Evolutionary conservation across 768 basidiomycete species (phyloP), one percentile per base, ranked within the genome.

Genomic region (Rhodocollybia butyracea): DNA sequence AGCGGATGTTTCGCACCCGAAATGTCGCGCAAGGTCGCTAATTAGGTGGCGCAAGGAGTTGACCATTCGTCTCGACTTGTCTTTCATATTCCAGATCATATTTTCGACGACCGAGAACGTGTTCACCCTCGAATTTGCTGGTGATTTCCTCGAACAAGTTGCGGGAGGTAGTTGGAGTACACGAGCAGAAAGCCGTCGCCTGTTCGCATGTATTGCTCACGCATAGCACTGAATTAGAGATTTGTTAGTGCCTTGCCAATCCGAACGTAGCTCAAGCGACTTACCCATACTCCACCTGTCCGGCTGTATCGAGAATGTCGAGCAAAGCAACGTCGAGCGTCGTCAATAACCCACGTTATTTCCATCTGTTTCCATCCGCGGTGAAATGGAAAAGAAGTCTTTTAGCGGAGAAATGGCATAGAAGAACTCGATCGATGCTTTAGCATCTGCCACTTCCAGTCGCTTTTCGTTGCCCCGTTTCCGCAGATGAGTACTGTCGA

Each of bases 161-260:
- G 61, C 95, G 87, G 29, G 94, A 94, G n/a, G 96, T 97, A 73
- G n/a, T 97, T 98, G 50, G 93, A 94, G 73, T 98, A 98, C 56
- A 98, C 94, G 59, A 98, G 85, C 40, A 98, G 82, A 79, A 98
- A 98, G 11, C 95, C 96, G 72, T 98, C 95, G 58, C 96, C 96
- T 26, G 94, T 94, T 51, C 94, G 86, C 94, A 98, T 98, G 76
- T 98, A 98, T 66, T 98, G 96, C 67, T 98, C 96, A 45, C 96
- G 88, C 96, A 98, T 98, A 22, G 96, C 96, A 56, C 93, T 95
- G 67, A 48, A 57, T 51, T 1, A 48, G 39, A 45, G 21, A 27
- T 36, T 46, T 3, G 22, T 27, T 5, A 39, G 21, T 8, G 21
- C 5, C 24, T 36, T 40, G 30, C 4, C 8, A 27, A 45, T 12